Base-by-base conservation (phyloP, 441 rosid species). In the Adansonia gregorii region DNA sequence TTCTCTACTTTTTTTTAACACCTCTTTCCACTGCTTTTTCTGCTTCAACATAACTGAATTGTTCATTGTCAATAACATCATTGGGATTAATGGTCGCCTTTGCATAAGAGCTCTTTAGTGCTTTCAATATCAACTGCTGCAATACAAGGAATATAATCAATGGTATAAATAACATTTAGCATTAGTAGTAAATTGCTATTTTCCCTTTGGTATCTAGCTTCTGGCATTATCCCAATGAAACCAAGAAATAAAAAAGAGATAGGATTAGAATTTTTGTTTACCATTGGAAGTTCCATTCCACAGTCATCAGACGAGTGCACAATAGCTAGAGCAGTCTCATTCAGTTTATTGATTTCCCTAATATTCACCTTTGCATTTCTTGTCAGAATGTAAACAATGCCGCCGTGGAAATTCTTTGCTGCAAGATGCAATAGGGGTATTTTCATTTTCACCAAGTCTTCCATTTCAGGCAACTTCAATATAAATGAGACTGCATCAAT, bases 361-460 rank as follows among this genome's bases (percentile, higher is more conserved):
- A 71, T 35, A 19, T 63, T 68, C 20, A 78, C 76, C 72, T 22
- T 72, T 5, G 12, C 10, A 48, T 72, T 22, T 24, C 27, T 35
- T 17, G 65, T 56, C 20, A 78, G 72, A 8, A 49, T 60, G 66
- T 49, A 19, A 0, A 35, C 63, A 52, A 76, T 70, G 14, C 66
- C 8, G 65, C 65, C 24, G 19, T 46, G 72, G 54, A 77, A 58
- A 27, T 75, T 27, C 35, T 6, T 39, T 27, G 82, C 63, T 8
- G 78, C 75, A 6, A 78, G 71, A 73, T 82, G 80, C 80, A 82
- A 45, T 2, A 73, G 85, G 82, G 8, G 82, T 60, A 41, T 82
- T 75, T 48, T 82, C 85, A 4, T 73, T 60, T 79, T 82, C 9
- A 79, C 2, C 11, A 80, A 64, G 54, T 75, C 79, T 58, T 71